Evolutionary conservation across 2,329 filamentous ascomycete genomes (phyloP).

Genomic region (Neurospora sp.): DNA sequence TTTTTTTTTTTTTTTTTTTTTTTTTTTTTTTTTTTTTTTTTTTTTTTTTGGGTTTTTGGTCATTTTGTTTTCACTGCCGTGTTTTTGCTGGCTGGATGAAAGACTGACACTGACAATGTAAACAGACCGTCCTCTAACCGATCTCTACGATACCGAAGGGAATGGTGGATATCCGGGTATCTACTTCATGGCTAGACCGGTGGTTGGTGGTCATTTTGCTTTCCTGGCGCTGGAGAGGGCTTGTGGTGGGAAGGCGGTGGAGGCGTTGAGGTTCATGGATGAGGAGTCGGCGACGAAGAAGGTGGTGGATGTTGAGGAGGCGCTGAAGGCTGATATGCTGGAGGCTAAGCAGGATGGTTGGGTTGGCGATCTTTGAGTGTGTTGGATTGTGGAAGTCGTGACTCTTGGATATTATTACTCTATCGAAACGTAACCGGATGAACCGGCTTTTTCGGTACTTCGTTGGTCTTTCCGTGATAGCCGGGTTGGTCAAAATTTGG

Average conservation of each 20-base stretch:
- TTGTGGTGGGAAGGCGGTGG: slow-evolving; percentile 59
- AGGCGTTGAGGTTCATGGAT: slow-evolving; percentile 44
- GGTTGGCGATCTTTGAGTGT: slow-evolving; percentile 2
- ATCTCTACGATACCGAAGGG: slow-evolving; percentile 74
- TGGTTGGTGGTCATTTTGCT: slow-evolving; percentile 79
- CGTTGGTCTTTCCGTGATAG: background rate
- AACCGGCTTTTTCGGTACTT: background rate
- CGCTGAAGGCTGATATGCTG: slow-evolving; percentile 14
- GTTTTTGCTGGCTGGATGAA: background rate
- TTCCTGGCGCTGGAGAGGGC: slow-evolving; percentile 74
- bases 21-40: background rate
- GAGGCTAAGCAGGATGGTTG: background rate
- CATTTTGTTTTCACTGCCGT: background rate
- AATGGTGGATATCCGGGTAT: slow-evolving; percentile 64
- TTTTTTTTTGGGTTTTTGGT: background rate
- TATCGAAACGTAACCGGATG: background rate
- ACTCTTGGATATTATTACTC: background rate
- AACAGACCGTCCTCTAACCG: slow-evolving; percentile 63
- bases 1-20: too few relatives aligned
- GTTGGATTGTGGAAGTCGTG: background rate
- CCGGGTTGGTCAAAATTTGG: background rate
- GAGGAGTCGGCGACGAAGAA: slow-evolving; percentile 20
- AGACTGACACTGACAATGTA: slow-evolving; percentile 9
- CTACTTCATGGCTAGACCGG: slow-evolving; percentile 71
- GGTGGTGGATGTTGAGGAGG: slow-evolving; percentile 25